Evolutionary conservation across 192 early-diverging fungal species (phyloP).

Genomic region (Gonapodya prolifera): DNA sequence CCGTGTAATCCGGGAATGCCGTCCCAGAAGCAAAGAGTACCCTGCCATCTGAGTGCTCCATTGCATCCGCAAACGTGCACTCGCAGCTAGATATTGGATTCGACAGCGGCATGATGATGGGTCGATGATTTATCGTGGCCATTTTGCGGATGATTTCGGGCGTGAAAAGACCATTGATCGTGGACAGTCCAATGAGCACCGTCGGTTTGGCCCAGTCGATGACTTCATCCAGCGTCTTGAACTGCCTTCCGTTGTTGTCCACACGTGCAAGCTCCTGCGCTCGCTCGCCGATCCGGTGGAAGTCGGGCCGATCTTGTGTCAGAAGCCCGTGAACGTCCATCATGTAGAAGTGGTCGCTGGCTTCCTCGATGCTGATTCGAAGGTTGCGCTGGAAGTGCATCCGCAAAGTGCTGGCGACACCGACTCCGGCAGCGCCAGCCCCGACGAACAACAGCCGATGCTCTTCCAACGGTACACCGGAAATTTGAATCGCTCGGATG

Average conservation of each 20-base stretch:
- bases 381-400: slow-evolving; percentile 27
- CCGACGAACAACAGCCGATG: slow-evolving; percentile 89
- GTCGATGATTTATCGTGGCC: slow-evolving; percentile 56
- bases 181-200: slow-evolving; percentile 74
- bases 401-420: slow-evolving; percentile 56
- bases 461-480: slow-evolving; percentile 48
- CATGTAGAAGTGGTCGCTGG: slow-evolving; percentile 62
- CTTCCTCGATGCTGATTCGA: slow-evolving; percentile 62
- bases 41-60: slow-evolving; percentile 66
- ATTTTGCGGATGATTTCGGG: slow-evolving; percentile 59
- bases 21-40: slow-evolving; percentile 96
- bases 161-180: slow-evolving; percentile 65
- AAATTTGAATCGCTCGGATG: slow-evolving; percentile 60
- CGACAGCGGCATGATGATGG: slow-evolving; percentile 84
- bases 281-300: slow-evolving; percentile 48
- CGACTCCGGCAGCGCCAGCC: slow-evolving; percentile 88
- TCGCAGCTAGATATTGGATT: slow-evolving; percentile 83
- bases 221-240: slow-evolving; percentile 54
- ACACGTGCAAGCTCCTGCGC: slow-evolving; percentile 75
- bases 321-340: slow-evolving; percentile 87
- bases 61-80: slow-evolving; percentile 88
- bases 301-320: slow-evolving; percentile 73
- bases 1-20: slow-evolving; percentile 68
- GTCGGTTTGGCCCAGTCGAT: slow-evolving; percentile 84
- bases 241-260: slow-evolving; percentile 72